These are phyloP conservation scores for Pichia sp. DNA, from an alignment of 1,139 yeast genomes.

Conservation along the genomic window DNA sequence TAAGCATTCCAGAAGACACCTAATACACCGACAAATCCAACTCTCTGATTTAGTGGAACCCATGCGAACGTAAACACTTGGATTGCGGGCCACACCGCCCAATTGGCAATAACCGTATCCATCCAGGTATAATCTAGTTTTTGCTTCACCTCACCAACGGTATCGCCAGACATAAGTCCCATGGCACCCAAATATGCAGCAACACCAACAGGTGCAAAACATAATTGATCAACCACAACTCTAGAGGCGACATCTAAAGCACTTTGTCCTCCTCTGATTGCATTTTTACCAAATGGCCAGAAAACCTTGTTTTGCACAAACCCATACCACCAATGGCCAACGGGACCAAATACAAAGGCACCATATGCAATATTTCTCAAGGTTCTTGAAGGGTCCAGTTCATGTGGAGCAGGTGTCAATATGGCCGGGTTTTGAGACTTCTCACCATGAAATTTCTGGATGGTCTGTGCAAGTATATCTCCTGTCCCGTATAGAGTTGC, in stretches of 20 bases:
- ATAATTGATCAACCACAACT: constrained; percentile 63
- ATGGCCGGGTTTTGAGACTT: no score
- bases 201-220: constrained; percentile 71
- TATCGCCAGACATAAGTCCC: constrained; percentile 54
- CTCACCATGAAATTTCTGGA: no score
- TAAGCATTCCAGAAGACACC: constrained; percentile 85
- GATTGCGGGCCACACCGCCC: constrained; percentile 85
- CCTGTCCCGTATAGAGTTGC: no score
- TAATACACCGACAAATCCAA: constrained; percentile 61
- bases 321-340: constrained; percentile 62
- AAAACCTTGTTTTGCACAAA: not conserved
- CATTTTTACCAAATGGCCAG: not conserved
- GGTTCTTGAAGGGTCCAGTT: no score
- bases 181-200: constrained; percentile 63
- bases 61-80: constrained; percentile 66
- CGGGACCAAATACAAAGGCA: constrained; percentile 66
- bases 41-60: constrained; percentile 62
- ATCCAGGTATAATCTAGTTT: constrained; percentile 47
- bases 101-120: constrained; percentile 59
- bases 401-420: no score
- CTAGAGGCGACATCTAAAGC: constrained; percentile 30
- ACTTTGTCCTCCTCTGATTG: not conserved
- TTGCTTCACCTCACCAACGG: constrained; percentile 29
- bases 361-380: constrained; percentile 68
- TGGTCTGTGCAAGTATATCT: no score